A percentile compares a stretch with the other conserved stretches of the same genome.
phyloP scores from a whole-genome alignment of 768 basidiomycete genomes.

The Hygrophorus pudorinus region DNA sequence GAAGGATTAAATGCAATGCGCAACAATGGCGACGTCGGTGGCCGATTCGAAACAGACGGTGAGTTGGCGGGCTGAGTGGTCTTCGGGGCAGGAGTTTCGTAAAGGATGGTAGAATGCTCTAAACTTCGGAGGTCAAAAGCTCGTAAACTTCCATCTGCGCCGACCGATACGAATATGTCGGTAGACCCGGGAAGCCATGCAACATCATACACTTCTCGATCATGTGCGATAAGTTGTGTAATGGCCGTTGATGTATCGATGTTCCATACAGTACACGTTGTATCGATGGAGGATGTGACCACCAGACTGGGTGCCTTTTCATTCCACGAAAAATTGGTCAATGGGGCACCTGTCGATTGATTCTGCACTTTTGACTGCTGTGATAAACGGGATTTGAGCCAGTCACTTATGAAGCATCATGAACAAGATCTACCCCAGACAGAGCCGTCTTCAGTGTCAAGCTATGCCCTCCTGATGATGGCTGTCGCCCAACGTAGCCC shows the following conservation, averaged over 20 bases:
- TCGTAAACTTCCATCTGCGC: slow-evolving; percentile 91
- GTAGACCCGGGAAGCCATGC: slow-evolving; percentile 97
- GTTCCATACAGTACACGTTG: slow-evolving; percentile 99
- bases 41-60: slow-evolving; percentile 50
- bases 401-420: background rate
- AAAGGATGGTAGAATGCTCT: slow-evolving; percentile 97
- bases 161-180: slow-evolving; percentile 97
- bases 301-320: slow-evolving; percentile 82
- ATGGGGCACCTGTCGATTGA: slow-evolving; percentile 74
- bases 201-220: slow-evolving; percentile 93
- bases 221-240: slow-evolving; percentile 96
- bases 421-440: slow-evolving; percentile 55
- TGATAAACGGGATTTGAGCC: background rate
- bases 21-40: slow-evolving; percentile 71
- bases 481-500: slow-evolving; percentile 61
- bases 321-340: slow-evolving; percentile 98
- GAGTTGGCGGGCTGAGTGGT: slow-evolving; percentile 48
- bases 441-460: slow-evolving; percentile 67
- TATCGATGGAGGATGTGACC: slow-evolving; percentile 97
- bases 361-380: slow-evolving; percentile 88
- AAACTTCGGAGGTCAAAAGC: slow-evolving; percentile 95
- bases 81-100: slow-evolving; percentile 84
- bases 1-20: slow-evolving; percentile 87
- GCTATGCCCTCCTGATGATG: slow-evolving; percentile 47
- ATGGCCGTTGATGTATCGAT: slow-evolving; percentile 88